Evolutionary conservation across 2,329 filamentous ascomycete genomes (phyloP), one percentile per base, ranked within the genome.

Genomic region (Leptographium procerum): DNA sequence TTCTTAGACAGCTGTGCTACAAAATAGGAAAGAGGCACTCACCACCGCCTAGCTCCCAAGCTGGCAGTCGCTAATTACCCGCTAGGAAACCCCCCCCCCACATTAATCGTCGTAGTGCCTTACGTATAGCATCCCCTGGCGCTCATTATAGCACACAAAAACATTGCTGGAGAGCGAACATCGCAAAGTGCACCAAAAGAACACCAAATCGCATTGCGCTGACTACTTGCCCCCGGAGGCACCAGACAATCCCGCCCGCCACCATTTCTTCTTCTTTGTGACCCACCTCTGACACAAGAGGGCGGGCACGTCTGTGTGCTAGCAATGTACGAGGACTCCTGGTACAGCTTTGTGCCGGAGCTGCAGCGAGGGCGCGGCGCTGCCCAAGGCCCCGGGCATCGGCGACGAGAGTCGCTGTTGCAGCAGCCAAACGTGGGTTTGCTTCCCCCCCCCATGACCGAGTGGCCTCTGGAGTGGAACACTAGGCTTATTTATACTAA

Each of bases 321-420:
- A 55, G 51, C 52, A 10, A 91, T 90, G 87, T 89, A 89, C 70
- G 88, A 92, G 72, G 88, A 92, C 71, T 84, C 87, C 33, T 92
- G 88, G 88, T 90, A 91, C 73, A 89, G 81, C 69, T 86, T 89
- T 68, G 82, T 88, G 63, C 81, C 87, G 29, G 82, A 86, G 58
- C 72, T 81, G 57, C 73, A 79, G 63, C 80, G 77, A 65, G 75
- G 75, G 61, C 72, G 73, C n/a, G 58, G 52, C 52, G 66, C 74
- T 50, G 71, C 75, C 28, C 73, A 76, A 47, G 67, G 66, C 34
- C 73, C 76, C 51, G 79, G 78, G 55, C 87, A 88, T 67, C 81
- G 80, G 63, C 82, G 88, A 60, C 83, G 81, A 66, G 80, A 86
- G 68, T 89, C 87, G 47, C 77, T 91, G 56, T 76, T 91, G 57